Conservation (phyloP, 1,284 basidiomycete species). For the Trichosporon sp. region DNA sequence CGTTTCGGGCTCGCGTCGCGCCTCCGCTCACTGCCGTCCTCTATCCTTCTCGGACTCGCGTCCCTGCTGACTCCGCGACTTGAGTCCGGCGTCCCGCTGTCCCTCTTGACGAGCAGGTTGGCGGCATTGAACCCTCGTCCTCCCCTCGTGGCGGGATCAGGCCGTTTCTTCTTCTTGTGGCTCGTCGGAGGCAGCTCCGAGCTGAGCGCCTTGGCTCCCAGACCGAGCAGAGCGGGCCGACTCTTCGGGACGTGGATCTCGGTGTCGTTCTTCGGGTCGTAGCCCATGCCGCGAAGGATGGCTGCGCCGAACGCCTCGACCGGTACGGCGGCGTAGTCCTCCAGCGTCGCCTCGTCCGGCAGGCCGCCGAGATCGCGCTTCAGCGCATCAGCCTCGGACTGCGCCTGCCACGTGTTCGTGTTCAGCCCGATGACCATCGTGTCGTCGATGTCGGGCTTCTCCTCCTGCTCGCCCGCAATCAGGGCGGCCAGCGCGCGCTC, state of each 20-base stretch:
- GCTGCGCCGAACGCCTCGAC: conserved; percentile 91
- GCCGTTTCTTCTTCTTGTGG: conserved; percentile 23
- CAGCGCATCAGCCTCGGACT: conserved; percentile 73
- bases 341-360: conserved; percentile 56
- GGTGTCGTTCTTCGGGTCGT: conserved; percentile 61
- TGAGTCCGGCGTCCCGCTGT: conserved; percentile 10
- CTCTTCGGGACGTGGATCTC: conserved; percentile 71
- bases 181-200: conserved; percentile 28
- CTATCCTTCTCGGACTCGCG: conserved; percentile 27
- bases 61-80: conserved; percentile 17
- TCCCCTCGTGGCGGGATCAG: conserved; percentile 30
- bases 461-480: conserved; percentile 41
- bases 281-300: conserved; percentile 92
- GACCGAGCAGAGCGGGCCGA: conserved; percentile 75
- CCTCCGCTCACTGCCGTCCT: conserved; percentile 21
- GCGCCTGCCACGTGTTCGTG: conserved; percentile 25
- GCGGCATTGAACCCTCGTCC: conserved; percentile 43
- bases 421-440: neutral
- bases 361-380: conserved; percentile 71
- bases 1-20: conserved; percentile 20
- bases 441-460: conserved; percentile 41
- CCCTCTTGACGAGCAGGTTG: conserved; percentile 26
- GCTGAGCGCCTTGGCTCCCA: conserved; percentile 69
- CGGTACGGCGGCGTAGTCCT: conserved; percentile 85
- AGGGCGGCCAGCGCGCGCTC: conserved; percentile 41